These are phyloP conservation scores for Symbiodinium pilosum DNA, from an alignment of 73 alveolate species.

Conservation along the genomic window DNA sequence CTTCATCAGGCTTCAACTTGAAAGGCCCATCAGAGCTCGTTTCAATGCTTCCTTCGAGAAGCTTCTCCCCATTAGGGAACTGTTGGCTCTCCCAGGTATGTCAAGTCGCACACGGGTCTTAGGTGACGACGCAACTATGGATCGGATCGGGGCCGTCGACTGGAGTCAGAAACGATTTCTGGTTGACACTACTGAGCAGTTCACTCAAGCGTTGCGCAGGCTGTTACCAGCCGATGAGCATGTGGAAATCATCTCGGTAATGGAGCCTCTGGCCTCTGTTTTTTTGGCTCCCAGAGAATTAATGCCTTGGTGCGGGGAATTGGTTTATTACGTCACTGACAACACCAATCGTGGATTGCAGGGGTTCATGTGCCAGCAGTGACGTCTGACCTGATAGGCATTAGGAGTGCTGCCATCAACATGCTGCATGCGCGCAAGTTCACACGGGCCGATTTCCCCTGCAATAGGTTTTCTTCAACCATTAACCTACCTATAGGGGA, in stretches of 20 bases:
- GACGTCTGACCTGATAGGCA: background rate
- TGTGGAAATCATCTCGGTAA: background rate
- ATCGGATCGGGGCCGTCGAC: background rate
- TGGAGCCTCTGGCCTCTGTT: background rate
- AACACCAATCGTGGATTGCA: background rate
- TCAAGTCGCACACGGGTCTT: background rate
- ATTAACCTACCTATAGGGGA: background rate
- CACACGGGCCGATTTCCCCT: background rate
- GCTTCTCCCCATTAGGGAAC: background rate
- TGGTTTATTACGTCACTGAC: background rate
- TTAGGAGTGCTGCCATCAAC: background rate
- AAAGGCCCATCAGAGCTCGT: background rate
- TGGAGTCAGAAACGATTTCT: background rate
- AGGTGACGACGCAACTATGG: background rate
- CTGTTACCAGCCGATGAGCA: background rate
- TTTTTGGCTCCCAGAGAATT: no score
- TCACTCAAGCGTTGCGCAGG: background rate
- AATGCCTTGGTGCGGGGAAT: no score
- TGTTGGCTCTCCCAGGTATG: background rate
- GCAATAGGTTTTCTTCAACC: background rate
- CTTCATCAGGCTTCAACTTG: background rate
- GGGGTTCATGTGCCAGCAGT: no score
- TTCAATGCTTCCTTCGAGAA: background rate
- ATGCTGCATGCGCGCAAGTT: background rate
- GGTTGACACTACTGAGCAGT: background rate